Evolutionary conservation across 83 land plant species (phyloP).

Genomic region (Picea abies): DNA sequence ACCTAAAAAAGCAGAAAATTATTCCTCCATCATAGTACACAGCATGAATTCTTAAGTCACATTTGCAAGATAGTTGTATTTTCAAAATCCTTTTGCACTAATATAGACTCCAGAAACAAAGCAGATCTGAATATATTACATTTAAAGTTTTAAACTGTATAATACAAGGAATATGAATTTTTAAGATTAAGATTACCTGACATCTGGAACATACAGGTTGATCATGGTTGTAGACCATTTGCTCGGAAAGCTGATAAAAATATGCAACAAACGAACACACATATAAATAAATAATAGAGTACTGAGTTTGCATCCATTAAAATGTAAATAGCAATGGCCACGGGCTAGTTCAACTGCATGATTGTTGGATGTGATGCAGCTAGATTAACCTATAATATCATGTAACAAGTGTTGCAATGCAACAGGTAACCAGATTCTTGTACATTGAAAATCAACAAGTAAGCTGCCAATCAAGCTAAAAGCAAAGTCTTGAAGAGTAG

Average conservation of each 20-base stretch:
- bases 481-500: neutral
- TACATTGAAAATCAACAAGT: neutral
- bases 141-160: neutral
- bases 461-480: neutral
- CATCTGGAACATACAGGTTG: constrained; percentile 64
- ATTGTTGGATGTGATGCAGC: neutral
- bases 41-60: neutral
- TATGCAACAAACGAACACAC: too few relatives aligned
- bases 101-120: neutral
- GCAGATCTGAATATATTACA: neutral
- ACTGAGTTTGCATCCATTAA: too few relatives aligned
- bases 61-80: neutral
- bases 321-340: neutral
- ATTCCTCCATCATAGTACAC: neutral
- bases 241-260: constrained; percentile 51
- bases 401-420: neutral
- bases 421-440: neutral
- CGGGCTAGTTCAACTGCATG: neutral
- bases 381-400: neutral
- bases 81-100: neutral
- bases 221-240: constrained; percentile 79
- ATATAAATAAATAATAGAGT: too few relatives aligned
- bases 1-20: too few relatives aligned
- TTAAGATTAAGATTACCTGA: constrained; percentile 35
- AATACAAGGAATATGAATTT: neutral